Percentiles rank a stretch among this genome's conserved stretches.
Evolutionary conservation across 2,329 filamentous ascomycete species (phyloP).

Genomic region (Hypocreales sp.): DNA sequence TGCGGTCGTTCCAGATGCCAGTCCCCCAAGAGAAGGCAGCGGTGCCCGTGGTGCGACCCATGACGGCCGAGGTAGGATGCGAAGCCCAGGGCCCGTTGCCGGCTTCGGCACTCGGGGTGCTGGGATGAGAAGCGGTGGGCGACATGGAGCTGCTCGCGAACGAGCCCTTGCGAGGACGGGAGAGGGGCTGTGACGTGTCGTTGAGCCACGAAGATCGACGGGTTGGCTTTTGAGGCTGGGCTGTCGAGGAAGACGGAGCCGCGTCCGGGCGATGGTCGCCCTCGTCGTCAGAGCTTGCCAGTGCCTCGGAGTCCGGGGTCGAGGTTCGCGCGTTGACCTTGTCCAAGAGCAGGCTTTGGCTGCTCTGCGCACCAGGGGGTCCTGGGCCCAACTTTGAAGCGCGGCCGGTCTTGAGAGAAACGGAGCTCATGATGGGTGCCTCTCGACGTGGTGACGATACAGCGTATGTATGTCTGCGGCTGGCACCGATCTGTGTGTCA

Average conservation of each 20-base stretch:
- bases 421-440: conserved; percentile 34
- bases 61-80: conserved; percentile 30
- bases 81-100: conserved; percentile 37
- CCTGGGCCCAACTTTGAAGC: conserved; percentile 35
- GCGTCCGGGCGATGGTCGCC: conserved; percentile 47
- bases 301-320: conserved; percentile 84
- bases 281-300: conserved; percentile 92
- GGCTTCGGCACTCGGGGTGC: conserved; percentile 56
- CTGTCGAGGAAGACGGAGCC: conserved; percentile 16
- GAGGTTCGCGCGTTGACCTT: conserved; percentile 67
- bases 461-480: background rate
- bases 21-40: conserved; percentile 56
- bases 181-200: conserved; percentile 52
- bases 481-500: too few species aligned
- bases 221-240: conserved; percentile 43
- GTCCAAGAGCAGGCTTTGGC: conserved; percentile 52
- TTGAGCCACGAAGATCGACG: conserved; percentile 76
- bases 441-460: too few species aligned
- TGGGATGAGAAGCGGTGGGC: conserved; percentile 65
- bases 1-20: conserved; percentile 76
- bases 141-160: conserved; percentile 65
- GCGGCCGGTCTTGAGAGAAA: conserved; percentile 31
- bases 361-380: conserved; percentile 33
- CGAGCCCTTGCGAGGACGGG: conserved; percentile 58
- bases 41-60: conserved; percentile 31